Conservation (phyloP, 169 alveolate genomes). For the Plasmodium gonderi region DNA sequence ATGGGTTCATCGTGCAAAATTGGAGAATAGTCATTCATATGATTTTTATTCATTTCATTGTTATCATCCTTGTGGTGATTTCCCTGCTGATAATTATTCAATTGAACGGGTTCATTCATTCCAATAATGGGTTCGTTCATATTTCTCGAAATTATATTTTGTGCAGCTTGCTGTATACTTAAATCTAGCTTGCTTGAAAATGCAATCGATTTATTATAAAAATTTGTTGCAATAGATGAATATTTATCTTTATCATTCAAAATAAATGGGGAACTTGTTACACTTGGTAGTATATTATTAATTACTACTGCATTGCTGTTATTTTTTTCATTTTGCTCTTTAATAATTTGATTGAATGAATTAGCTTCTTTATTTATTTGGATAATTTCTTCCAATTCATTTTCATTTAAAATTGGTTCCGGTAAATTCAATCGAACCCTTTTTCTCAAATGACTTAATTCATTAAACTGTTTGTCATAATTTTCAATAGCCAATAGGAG, state of each 20-base stretch:
- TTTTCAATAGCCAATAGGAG: conserved; percentile 45
- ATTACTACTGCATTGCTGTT: not conserved
- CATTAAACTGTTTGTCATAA: conserved; percentile 64
- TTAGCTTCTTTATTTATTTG: conserved; percentile 69
- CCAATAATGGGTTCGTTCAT: conserved; percentile 37
- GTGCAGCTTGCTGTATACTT: conserved; percentile 63
- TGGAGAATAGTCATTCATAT: not conserved
- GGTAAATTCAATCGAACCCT: conserved; percentile 55
- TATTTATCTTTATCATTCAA: conserved; percentile 33
- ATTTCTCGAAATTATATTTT: conserved; percentile 35
- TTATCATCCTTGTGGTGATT: not conserved
- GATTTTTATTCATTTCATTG: not conserved
- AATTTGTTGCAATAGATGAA: conserved; percentile 34
- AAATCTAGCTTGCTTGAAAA: conserved; percentile 49
- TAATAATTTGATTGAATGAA: conserved; percentile 48
- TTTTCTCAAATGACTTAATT: conserved; percentile 57
- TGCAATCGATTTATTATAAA: conserved; percentile 48
- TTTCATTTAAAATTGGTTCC: conserved; percentile 60
- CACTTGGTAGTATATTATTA: conserved; percentile 54
- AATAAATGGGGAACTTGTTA: conserved; percentile 34
- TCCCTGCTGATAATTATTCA: not conserved
- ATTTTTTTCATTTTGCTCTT: conserved; percentile 47
- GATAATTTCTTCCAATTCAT: conserved; percentile 64
- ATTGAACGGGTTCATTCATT: not conserved
- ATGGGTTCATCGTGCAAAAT: not conserved